phyloP scores from a whole-genome alignment of 2,329 filamentous ascomycete species.

The Phyllosticta citrichinensis region DNA sequence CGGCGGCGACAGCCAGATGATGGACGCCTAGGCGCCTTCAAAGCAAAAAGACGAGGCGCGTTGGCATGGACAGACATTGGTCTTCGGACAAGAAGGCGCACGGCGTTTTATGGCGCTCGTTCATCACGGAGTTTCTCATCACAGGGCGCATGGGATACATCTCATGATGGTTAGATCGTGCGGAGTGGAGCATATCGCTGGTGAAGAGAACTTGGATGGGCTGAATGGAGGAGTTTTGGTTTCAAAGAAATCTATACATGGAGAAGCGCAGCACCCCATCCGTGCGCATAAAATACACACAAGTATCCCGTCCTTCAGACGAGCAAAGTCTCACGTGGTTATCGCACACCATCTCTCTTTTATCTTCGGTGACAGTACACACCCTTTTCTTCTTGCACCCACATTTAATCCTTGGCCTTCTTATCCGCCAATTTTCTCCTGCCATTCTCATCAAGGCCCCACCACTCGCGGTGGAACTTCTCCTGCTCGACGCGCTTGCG shows the following conservation, averaged over 20 bases:
- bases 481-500: slow-evolving; percentile 32
- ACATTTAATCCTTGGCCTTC: not conserved
- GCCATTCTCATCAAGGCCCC: slow-evolving; percentile 34
- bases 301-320: too few relatives aligned
- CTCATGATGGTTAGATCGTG: too few relatives aligned
- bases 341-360: too few relatives aligned
- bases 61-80: not conserved
- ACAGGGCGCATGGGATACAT: not conserved
- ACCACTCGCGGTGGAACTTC: slow-evolving; percentile 42
- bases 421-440: slow-evolving; percentile 11
- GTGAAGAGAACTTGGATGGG: too few relatives aligned
- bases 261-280: too few relatives aligned
- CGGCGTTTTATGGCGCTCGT: not conserved
- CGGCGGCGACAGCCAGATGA: slow-evolving; percentile 23
- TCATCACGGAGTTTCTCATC: not conserved
- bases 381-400: not conserved
- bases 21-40: slow-evolving; percentile 19
- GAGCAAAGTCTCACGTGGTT: not conserved
- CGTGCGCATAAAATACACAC: too few relatives aligned
- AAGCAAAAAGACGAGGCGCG: not conserved
- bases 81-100: not conserved
- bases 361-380: too few relatives aligned
- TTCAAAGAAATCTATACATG: too few relatives aligned
- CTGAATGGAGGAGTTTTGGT: too few relatives aligned
- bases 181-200: too few relatives aligned